Evolutionary conservation across 441 rosid species (phyloP).

Genomic region (Aleurites moluccanus): DNA sequence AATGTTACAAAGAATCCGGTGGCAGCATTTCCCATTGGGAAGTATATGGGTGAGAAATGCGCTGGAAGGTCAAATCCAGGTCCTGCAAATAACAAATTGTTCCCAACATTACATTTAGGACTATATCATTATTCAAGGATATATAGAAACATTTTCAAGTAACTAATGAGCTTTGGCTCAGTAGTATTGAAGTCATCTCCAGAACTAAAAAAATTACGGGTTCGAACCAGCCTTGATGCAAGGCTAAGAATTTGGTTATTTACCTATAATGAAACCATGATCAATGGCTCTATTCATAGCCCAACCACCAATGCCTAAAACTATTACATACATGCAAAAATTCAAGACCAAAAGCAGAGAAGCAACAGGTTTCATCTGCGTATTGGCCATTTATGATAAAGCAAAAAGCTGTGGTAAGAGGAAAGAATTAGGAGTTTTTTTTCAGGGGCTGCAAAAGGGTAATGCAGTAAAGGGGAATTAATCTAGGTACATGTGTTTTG

Average conservation of each 20-base stretch:
- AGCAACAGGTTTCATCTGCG: slow-evolving; percentile 59
- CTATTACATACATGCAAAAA: slow-evolving; percentile 71
- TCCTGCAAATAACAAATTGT: slow-evolving; percentile 42
- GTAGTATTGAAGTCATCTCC: too few species aligned
- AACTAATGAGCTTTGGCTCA: too few species aligned
- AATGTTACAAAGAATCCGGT: slow-evolving; percentile 89
- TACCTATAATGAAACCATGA: slow-evolving; percentile 84
- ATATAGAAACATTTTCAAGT: not conserved
- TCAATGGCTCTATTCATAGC: slow-evolving; percentile 80
- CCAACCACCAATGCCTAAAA: slow-evolving; percentile 88
- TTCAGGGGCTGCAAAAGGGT: slow-evolving; percentile 6
- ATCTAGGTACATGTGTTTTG: slow-evolving; percentile 25
- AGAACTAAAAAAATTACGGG: too few species aligned
- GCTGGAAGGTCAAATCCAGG: slow-evolving; percentile 69
- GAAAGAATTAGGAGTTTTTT: slow-evolving; percentile 8
- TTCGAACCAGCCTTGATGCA: not conserved
- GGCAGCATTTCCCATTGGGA: slow-evolving; percentile 96
- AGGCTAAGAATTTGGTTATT: not conserved
- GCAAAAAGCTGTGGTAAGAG: slow-evolving; percentile 23
- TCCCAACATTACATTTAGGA: not conserved
- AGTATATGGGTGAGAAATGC: slow-evolving; percentile 86
- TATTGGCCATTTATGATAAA: slow-evolving; percentile 42
- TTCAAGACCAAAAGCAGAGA: slow-evolving; percentile 64
- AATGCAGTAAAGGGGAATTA: slow-evolving; percentile 13
- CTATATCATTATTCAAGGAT: too few species aligned